phyloP scores from a whole-genome alignment of 108 stramenopile species.

The Nitzschia sp. region DNA sequence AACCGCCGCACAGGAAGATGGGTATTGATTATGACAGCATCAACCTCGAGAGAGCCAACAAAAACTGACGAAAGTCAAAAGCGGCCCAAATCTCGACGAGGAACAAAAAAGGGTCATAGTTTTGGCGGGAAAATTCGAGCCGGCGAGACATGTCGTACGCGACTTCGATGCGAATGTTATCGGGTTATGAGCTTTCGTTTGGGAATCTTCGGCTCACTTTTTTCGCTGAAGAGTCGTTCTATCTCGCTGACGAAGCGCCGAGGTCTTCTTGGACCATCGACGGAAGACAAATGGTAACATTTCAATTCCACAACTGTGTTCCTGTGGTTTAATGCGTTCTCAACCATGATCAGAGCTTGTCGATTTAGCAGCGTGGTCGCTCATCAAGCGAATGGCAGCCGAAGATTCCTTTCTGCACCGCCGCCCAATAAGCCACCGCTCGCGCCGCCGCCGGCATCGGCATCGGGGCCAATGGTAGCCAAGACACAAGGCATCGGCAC shows the following conservation, averaged over 20 bases:
- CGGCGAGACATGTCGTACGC: too few relatives aligned
- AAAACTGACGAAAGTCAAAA: too few relatives aligned
- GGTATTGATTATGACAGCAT: too few relatives aligned
- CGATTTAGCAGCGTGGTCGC: constrained; percentile 8
- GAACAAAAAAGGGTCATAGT: too few relatives aligned
- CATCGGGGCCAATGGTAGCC: constrained; percentile 26
- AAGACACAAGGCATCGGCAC: constrained; percentile 37
- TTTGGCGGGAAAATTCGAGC: too few relatives aligned
- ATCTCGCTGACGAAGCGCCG: neutral
- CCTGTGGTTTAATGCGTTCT: neutral
- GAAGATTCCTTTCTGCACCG: constrained; percentile 2
- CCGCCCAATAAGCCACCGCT: neutral
- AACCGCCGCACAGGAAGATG: too few relatives aligned
- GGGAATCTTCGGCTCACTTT: neutral
- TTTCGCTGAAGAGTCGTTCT: neutral
- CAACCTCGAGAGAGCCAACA: too few relatives aligned
- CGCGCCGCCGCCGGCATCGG: neutral
- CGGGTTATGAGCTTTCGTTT: neutral
- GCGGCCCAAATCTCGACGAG: too few relatives aligned
- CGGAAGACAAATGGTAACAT: neutral
- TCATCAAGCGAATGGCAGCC: neutral
- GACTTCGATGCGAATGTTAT: neutral
- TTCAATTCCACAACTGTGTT: too few relatives aligned
- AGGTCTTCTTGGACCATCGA: neutral
- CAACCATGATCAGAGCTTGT: constrained; percentile 5